Percentiles rank a stretch among this genome's conserved stretches.
These are phyloP conservation scores for Cystobasidiopsis lactophilus DNA, from an alignment of 768 basidiomycete genomes.

Conservation along the genomic window DNA sequence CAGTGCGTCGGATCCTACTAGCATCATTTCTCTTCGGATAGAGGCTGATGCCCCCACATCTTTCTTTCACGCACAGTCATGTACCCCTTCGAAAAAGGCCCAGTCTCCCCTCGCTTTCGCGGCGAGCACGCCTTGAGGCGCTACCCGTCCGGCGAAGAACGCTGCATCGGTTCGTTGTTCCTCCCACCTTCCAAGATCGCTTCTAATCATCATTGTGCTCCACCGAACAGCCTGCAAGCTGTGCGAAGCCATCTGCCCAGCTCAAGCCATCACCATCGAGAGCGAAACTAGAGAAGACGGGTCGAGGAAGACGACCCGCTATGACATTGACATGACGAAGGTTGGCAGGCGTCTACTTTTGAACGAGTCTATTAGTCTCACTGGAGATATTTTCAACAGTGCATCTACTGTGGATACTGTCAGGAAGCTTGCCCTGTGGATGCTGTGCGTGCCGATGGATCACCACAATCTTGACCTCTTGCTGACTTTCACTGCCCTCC, in stretches of 20 bases:
- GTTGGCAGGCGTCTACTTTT: neutral
- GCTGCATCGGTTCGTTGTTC: constrained; percentile 67
- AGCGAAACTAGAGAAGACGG: constrained; percentile 90
- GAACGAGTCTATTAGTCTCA: neutral
- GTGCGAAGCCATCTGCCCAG: constrained; percentile 97
- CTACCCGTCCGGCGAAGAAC: constrained; percentile 93
- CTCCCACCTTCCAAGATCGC: neutral
- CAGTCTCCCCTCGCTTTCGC: constrained; percentile 87
- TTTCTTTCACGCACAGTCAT: constrained; percentile 10
- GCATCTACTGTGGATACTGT: constrained; percentile 99
- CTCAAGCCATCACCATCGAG: constrained; percentile 98
- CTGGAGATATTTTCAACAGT: constrained; percentile 24
- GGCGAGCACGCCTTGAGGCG: constrained; percentile 92
- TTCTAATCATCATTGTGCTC: neutral
- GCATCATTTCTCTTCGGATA: no score
- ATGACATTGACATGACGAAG: constrained; percentile 94
- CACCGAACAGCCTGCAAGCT: constrained; percentile 74
- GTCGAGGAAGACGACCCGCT: constrained; percentile 76
- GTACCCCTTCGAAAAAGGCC: constrained; percentile 56
- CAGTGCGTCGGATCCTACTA: constrained; percentile 36
- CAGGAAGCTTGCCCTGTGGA: constrained; percentile 99
- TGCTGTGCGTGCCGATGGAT: no score
- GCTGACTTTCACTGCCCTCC: no score
- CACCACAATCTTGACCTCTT: no score
- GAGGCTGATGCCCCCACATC: neutral